Evolutionary conservation across 2,329 filamentous ascomycete genomes (phyloP).

Genomic region (Stagonosporopsis tanaceti): DNA sequence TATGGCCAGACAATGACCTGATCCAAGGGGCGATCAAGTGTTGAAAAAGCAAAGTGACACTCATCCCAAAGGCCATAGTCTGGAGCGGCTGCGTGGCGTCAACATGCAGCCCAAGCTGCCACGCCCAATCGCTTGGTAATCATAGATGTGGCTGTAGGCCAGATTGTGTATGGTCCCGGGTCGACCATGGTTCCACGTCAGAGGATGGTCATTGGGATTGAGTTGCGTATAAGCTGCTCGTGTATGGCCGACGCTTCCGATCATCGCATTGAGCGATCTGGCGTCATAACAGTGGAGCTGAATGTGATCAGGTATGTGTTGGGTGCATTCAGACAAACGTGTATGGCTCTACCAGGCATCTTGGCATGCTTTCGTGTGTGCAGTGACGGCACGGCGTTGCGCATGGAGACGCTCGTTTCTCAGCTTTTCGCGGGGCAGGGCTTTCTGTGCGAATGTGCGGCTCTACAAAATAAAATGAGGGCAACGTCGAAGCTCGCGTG

Average conservation of each 20-base stretch:
- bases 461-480: conserved; percentile 19
- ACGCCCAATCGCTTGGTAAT: not conserved
- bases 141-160: not conserved
- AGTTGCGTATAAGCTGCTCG: not conserved
- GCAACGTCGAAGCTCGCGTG: conserved; percentile 19
- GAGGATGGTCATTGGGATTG: too few relatives aligned
- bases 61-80: not conserved
- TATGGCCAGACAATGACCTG: conserved; percentile 11
- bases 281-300: not conserved
- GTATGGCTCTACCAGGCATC: not conserved
- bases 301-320: not conserved
- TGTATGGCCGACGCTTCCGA: not conserved
- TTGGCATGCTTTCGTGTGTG: not conserved
- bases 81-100: conserved; percentile 9
- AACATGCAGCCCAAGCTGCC: not conserved
- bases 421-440: conserved; percentile 1
- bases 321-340: not conserved
- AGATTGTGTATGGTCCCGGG: too few relatives aligned
- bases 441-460: conserved; percentile 4
- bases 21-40: conserved; percentile 6
- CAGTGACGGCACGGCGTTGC: conserved; percentile 1
- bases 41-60: conserved; percentile 14
- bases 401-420: not conserved
- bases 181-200: not conserved
- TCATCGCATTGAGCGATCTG: not conserved